Conservation (phyloP, 192 early-diverging fungal species). For the Coemansia erecta region DNA sequence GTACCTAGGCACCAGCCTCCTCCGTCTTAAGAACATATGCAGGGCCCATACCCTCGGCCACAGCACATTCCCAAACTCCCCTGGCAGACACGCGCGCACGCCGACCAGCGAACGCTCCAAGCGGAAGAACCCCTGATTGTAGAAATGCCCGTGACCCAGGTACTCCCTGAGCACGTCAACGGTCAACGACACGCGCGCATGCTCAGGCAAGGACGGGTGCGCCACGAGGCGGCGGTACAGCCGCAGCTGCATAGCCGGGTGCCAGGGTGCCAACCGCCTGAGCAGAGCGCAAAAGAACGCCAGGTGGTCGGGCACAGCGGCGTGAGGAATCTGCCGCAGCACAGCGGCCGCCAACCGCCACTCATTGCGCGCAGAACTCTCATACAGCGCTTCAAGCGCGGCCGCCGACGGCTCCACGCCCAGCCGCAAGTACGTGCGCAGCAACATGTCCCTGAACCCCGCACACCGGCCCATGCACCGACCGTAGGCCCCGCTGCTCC, state of each 20-base stretch:
- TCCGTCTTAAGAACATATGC: constrained; percentile 34
- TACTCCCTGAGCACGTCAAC: constrained; percentile 12
- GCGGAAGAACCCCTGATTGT: constrained; percentile 19
- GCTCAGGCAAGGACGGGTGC: constrained; percentile 13
- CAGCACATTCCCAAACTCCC: constrained; percentile 7
- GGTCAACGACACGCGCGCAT: constrained; percentile 3
- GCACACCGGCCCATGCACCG: neutral
- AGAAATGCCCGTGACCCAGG: constrained; percentile 21
- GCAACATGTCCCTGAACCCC: neutral
- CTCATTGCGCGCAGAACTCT: neutral
- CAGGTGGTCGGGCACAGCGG: too few species aligned
- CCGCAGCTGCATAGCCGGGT: too few species aligned
- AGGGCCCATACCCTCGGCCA: constrained; percentile 31
- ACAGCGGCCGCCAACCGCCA: constrained; percentile 1
- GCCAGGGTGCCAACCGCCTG: too few species aligned
- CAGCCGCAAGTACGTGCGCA: constrained; percentile 19
- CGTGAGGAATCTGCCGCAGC: neutral
- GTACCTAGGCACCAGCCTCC: constrained; percentile 16
- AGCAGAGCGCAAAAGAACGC: too few species aligned
- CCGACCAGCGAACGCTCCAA: constrained; percentile 24
- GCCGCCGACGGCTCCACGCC: constrained; percentile 23
- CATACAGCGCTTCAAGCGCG: constrained; percentile 14
- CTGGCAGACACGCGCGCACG: constrained; percentile 2
- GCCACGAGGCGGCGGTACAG: neutral
- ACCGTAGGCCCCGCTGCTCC: neutral